phyloP scores from a whole-genome alignment of 2,329 filamentous ascomycete species.

The Aspergillus costaricaensis region DNA sequence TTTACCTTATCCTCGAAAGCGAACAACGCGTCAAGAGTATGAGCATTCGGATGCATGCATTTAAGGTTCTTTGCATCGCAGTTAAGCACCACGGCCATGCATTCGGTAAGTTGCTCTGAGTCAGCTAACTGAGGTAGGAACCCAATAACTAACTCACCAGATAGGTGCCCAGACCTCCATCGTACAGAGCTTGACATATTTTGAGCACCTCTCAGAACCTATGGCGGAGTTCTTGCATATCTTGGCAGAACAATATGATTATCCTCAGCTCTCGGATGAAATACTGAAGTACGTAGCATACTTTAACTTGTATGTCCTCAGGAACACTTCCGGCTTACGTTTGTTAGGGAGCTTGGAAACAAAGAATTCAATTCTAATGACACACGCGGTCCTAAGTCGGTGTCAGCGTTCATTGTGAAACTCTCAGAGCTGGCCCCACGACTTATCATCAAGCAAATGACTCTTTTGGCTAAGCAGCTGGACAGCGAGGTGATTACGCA shows the following conservation, averaged over 20 bases:
- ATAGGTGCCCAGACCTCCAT: constrained; percentile 94
- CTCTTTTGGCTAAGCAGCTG: constrained; percentile 86
- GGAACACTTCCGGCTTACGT: constrained; percentile 23
- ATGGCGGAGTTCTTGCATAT: constrained; percentile 99
- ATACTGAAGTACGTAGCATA: constrained; percentile 62
- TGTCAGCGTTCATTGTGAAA: constrained; percentile 89
- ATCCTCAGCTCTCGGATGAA: constrained; percentile 91
- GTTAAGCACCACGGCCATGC: constrained; percentile 97
- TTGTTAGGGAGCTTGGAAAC: constrained; percentile 77
- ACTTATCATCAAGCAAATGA: constrained; percentile 96
- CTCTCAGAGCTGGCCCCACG: constrained; percentile 89
- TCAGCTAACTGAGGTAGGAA: background rate
- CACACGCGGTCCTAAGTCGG: constrained; percentile 90
- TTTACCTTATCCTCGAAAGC: constrained; percentile 92
- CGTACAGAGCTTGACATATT: constrained; percentile 96
- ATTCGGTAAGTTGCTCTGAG: constrained; percentile 63
- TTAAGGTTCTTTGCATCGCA: constrained; percentile 94
- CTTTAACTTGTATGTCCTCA: background rate
- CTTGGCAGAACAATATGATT: constrained; percentile 94
- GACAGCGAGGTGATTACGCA: constrained; percentile 79
- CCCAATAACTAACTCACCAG: constrained; percentile 22
- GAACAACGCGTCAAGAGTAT: constrained; percentile 89
- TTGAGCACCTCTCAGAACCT: constrained; percentile 96
- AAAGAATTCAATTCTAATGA: constrained; percentile 99
- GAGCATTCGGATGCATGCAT: constrained; percentile 90